Conservation (phyloP, 345 rosid species). For the Corymbia maculata region DNA sequence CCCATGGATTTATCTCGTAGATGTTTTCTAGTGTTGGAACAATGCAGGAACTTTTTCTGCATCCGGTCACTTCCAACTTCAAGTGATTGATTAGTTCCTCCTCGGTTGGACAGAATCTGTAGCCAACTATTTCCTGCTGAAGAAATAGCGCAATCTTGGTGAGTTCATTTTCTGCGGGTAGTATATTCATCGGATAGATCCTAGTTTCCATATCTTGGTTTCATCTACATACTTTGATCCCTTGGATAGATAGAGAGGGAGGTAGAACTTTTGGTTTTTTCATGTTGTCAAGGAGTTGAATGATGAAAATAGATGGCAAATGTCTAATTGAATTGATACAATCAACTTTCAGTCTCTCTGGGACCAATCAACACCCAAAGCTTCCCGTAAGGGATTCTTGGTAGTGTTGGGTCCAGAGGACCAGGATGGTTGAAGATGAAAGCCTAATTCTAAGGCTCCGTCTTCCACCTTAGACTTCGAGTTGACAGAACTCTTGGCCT, state of each 20-base stretch:
- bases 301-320: no score
- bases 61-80: not conserved
- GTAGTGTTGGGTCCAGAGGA: no score
- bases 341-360: no score
- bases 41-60: not conserved
- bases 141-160: not conserved
- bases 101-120: not conserved
- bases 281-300: not conserved
- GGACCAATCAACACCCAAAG: no score
- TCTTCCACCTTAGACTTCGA: no score
- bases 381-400: no score
- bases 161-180: not conserved
- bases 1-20: not conserved
- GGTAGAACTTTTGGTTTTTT: not conserved
- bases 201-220: not conserved
- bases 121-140: not conserved
- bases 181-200: not conserved
- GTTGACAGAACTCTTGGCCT: no score
- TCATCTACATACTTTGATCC: not conserved
- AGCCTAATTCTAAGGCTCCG: no score
- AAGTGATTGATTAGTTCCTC: not conserved
- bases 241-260: not conserved
- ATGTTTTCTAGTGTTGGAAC: not conserved
- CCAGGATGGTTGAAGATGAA: no score
- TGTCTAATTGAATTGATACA: no score